phyloP scores from a whole-genome alignment of 106 monocot genomes.

The Gastrodia elata region DNA sequence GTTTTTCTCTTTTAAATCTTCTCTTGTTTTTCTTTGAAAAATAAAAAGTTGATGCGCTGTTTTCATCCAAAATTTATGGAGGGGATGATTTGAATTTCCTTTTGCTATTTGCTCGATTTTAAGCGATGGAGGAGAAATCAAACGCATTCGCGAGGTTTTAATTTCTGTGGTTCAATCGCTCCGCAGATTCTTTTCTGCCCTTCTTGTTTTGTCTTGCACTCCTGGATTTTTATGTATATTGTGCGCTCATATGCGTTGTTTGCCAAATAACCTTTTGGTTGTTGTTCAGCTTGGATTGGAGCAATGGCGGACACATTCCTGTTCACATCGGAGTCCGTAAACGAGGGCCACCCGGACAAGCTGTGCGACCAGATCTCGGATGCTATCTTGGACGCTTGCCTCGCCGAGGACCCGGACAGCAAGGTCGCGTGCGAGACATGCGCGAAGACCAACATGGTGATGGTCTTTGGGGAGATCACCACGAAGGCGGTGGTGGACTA shows the following conservation, averaged over 20 bases:
- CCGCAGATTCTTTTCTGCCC: background rate
- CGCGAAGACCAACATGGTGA: slow-evolving; percentile 19
- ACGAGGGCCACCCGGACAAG: slow-evolving; percentile 18
- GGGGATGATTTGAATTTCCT: background rate
- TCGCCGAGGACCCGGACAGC: slow-evolving; percentile 16
- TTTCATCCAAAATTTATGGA: background rate
- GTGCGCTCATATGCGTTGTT: background rate
- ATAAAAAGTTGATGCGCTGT: background rate
- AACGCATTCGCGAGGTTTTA: background rate
- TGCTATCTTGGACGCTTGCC: slow-evolving; percentile 12
- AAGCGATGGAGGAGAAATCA: no score
- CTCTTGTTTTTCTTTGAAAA: background rate
- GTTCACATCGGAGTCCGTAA: slow-evolving; percentile 14
- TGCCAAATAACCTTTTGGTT: background rate
- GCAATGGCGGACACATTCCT: slow-evolving; percentile 14
- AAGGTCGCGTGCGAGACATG: slow-evolving; percentile 15
- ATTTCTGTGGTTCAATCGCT: background rate
- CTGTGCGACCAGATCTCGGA: slow-evolving; percentile 17
- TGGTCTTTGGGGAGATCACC: slow-evolving; percentile 19
- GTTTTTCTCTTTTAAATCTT: no score
- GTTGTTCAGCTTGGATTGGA: background rate
- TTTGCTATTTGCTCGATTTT: background rate
- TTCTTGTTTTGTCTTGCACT: background rate
- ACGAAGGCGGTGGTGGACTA: slow-evolving; percentile 10
- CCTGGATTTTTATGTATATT: no score